A percentile compares a stretch with the other conserved stretches of the same genome.
Evolutionary conservation across 2,329 filamentous ascomycete genomes (phyloP).

Genomic region (Penicillium olsonii): DNA sequence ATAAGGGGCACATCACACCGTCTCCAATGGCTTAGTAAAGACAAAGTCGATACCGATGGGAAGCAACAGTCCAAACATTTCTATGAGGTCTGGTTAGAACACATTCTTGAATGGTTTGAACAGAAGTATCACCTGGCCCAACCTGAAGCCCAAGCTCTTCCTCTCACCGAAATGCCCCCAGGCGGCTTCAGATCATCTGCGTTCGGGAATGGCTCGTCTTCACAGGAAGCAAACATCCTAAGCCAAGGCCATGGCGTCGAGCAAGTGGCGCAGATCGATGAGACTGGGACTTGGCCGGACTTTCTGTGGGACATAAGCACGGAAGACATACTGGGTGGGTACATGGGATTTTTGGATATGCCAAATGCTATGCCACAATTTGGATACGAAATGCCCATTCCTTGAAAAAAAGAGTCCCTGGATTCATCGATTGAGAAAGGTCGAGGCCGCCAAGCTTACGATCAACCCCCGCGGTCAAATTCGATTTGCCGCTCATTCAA

Average conservation of each 20-base stretch:
- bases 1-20: neutral
- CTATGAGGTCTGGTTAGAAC: constrained; percentile 2
- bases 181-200: neutral
- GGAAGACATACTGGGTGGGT: constrained; percentile 3
- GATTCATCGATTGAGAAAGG: too few species aligned
- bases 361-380: neutral
- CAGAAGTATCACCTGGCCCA: constrained; percentile 1
- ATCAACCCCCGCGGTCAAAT: too few species aligned
- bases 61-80: neutral
- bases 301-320: constrained; percentile 5
- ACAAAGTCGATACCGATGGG: neutral
- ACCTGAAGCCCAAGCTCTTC: neutral
- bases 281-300: constrained; percentile 1
- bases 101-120: constrained; percentile 6
- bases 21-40: neutral
- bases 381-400: neutral
- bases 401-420: neutral
- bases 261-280: neutral
- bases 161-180: neutral
- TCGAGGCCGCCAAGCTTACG: neutral
- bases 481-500: too few species aligned
- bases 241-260: neutral
- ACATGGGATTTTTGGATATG: constrained; percentile 3
- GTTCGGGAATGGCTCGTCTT: neutral
- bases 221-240: neutral